Conservation (phyloP, 2,329 filamentous ascomycete species). For the Colletotrichum siamense region DNA sequence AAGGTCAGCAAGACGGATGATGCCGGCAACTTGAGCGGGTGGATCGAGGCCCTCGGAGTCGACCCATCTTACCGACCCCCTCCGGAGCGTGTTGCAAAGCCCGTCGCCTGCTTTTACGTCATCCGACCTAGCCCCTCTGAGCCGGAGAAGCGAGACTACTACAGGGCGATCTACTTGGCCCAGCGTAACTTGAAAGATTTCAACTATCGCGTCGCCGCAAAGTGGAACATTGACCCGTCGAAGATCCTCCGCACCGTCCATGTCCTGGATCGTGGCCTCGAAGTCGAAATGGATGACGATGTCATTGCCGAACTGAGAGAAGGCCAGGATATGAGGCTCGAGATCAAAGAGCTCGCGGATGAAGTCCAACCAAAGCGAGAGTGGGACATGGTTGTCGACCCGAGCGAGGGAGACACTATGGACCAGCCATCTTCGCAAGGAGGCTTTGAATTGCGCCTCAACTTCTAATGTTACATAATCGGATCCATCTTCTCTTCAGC, state of each 20-base stretch:
- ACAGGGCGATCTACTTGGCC: conserved; percentile 86
- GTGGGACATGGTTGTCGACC: conserved; percentile 68
- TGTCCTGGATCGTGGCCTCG: conserved; percentile 75
- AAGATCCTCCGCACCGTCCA: conserved; percentile 75
- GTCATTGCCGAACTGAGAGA: conserved; percentile 83
- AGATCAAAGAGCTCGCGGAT: conserved; percentile 57
- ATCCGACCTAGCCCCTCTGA: conserved; percentile 58
- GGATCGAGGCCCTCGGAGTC: conserved; percentile 92
- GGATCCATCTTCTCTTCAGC: conserved; percentile 6
- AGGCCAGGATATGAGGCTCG: conserved; percentile 88
- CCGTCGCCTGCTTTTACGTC: conserved; percentile 89
- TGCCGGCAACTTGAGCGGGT: conserved; percentile 73
- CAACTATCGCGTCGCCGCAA: conserved; percentile 73
- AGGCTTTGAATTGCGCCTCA: conserved; percentile 51
- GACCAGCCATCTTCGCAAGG: conserved; percentile 32
- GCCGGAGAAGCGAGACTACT: conserved; percentile 64
- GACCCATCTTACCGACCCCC: conserved; percentile 85
- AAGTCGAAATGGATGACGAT: conserved; percentile 90
- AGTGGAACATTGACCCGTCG: conserved; percentile 79
- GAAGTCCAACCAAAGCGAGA: conserved; percentile 55
- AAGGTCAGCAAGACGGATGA: conserved; percentile 61
- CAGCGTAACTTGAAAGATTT: conserved; percentile 80
- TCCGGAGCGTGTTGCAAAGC: conserved; percentile 70
- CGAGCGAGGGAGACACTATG: conserved; percentile 41
- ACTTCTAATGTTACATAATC: conserved; percentile 41